phyloP scores from a whole-genome alignment of 352 stramenopile genomes.

The Phytophthora brassicae region DNA sequence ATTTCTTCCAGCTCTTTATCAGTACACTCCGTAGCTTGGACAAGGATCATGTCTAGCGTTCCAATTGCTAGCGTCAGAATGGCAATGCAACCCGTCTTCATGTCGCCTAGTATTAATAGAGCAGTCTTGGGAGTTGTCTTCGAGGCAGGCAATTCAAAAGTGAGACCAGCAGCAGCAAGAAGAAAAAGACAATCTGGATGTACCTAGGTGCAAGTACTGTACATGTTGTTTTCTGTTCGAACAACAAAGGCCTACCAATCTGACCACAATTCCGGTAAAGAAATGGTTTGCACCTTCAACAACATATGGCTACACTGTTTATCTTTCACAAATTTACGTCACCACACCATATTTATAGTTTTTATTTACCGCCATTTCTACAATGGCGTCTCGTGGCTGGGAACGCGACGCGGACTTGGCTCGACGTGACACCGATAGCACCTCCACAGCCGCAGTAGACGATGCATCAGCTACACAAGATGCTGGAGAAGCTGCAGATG shows the following conservation, averaged over 20 bases:
- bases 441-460: neutral
- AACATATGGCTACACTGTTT: neutral
- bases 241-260: too few species aligned
- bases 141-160: constrained; percentile 6
- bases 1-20: constrained; percentile 18
- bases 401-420: constrained; percentile 54
- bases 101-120: neutral
- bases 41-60: neutral
- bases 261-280: too few species aligned
- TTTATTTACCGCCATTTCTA: neutral
- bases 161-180: constrained; percentile 2
- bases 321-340: neutral
- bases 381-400: constrained; percentile 58
- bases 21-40: constrained; percentile 20
- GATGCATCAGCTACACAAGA: constrained; percentile 9
- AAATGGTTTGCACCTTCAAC: constrained; percentile 19
- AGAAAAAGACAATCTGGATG: too few species aligned
- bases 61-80: neutral
- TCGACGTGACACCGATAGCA: constrained; percentile 16
- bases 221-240: too few species aligned
- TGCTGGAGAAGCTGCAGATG: constrained; percentile 2
- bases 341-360: neutral
- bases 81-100: constrained; percentile 14
- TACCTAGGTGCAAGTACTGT: neutral
- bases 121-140: too few species aligned